A percentile compares a stretch with the other conserved stretches of the same genome.
Conservation (phyloP, 176 grass and related monocot genomes). For the Carex cristatella region DNA sequence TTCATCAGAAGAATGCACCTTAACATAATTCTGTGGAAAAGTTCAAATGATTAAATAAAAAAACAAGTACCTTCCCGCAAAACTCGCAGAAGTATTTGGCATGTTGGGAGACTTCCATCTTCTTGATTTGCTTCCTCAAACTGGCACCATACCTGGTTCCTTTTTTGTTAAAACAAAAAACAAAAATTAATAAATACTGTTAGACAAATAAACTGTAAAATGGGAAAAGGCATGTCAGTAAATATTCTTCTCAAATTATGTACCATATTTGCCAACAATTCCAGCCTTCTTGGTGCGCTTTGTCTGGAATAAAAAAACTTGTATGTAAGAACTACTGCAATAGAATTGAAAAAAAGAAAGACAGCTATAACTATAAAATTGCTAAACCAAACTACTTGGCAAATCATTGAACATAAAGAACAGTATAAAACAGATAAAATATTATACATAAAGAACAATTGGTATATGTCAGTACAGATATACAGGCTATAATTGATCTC, state of each 20-base stretch:
- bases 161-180: conserved; percentile 14
- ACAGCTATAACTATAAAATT: not conserved
- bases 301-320: conserved; percentile 37
- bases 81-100: conserved; percentile 97
- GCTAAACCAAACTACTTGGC: too few relatives aligned
- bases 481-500: not conserved
- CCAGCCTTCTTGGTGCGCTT: conserved; percentile 97
- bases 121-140: conserved; percentile 96
- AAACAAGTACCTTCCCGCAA: conserved; percentile 59
- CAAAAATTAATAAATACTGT: not conserved
- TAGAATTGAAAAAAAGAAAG: not conserved
- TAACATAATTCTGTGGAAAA: not conserved
- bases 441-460: not conserved
- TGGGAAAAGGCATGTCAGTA: not conserved
- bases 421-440: not conserved
- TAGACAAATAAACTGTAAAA: not conserved
- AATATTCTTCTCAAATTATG: not conserved
- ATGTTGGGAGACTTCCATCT: conserved; percentile 94
- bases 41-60: not conserved
- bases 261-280: conserved; percentile 93
- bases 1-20: not conserved
- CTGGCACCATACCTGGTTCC: conserved; percentile 95
- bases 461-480: not conserved
- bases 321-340: not conserved
- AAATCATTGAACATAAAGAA: not conserved